These are phyloP conservation scores for Gautieria morchelliformis DNA, from an alignment of 768 basidiomycete genomes.

Conservation along the genomic window DNA sequence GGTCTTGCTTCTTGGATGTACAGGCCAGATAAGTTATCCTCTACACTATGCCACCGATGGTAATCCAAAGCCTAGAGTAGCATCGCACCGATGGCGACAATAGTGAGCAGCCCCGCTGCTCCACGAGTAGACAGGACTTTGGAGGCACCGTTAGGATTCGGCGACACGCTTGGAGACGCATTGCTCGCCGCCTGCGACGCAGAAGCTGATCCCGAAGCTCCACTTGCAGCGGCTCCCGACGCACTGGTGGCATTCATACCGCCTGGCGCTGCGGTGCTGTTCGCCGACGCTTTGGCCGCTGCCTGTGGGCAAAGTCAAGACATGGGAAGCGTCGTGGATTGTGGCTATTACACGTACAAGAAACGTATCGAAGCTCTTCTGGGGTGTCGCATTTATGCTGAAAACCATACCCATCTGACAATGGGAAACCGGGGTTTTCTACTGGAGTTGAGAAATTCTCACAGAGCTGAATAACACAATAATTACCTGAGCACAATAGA, in stretches of 20 bases:
- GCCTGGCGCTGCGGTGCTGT: constrained; percentile 16
- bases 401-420: constrained; percentile 23
- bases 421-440: constrained; percentile 24
- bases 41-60: neutral
- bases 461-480: neutral
- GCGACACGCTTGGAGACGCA: neutral
- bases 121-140: neutral
- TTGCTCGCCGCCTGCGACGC: constrained; percentile 13
- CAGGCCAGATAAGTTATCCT: neutral
- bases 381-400: constrained; percentile 12
- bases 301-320: neutral
- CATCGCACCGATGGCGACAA: neutral
- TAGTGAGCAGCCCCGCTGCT: constrained; percentile 1
- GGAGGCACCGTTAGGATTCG: neutral
- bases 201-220: constrained; percentile 19
- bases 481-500: constrained; percentile 35
- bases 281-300: neutral
- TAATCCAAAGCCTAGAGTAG: neutral
- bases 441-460: neutral
- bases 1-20: neutral
- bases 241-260: constrained; percentile 24
- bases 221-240: neutral
- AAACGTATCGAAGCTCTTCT: constrained; percentile 41
- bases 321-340: constrained; percentile 28
- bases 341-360: constrained; percentile 37